These are phyloP conservation scores for Lunularia cruciata DNA, from an alignment of 225 moss, liverwort and hornwort genomes.

Conservation along the genomic window DNA sequence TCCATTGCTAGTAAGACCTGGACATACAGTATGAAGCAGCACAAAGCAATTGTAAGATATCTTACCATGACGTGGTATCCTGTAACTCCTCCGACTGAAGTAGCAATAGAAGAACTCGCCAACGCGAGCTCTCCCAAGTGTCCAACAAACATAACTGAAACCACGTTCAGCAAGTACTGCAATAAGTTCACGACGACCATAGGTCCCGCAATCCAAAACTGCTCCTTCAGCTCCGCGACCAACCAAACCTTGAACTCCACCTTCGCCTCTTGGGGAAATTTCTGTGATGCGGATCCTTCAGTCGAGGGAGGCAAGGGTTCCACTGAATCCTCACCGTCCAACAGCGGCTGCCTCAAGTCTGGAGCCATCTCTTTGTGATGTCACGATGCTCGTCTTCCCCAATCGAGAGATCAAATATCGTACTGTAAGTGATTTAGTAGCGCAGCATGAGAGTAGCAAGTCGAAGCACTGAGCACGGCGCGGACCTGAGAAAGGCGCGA, in stretches of 20 bases:
- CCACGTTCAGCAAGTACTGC: conserved; percentile 41
- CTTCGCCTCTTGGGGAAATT: not conserved
- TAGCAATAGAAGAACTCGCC: conserved; percentile 63
- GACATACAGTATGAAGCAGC: too few relatives aligned
- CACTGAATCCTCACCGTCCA: not conserved
- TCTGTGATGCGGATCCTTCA: not conserved
- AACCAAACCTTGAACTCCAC: conserved; percentile 31
- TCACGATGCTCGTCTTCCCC: too few relatives aligned
- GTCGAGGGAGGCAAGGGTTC: not conserved
- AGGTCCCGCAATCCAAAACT: conserved; percentile 51
- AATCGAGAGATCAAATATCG: too few relatives aligned
- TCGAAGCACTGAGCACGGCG: not conserved
- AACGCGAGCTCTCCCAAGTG: conserved; percentile 60
- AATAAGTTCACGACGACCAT: conserved; percentile 56
- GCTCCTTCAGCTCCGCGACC: conserved; percentile 39
- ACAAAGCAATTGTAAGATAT: too few relatives aligned
- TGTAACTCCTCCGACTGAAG: conserved; percentile 50
- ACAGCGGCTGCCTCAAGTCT: not conserved
- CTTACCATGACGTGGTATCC: conserved; percentile 46
- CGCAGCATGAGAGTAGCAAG: not conserved
- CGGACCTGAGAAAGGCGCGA: not conserved
- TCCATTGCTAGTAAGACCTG: too few relatives aligned
- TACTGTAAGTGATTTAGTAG: too few relatives aligned
- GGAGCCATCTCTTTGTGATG: conserved; percentile 15
- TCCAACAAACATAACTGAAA: conserved; percentile 72